These are phyloP conservation scores for Royoungia palumana DNA, from an alignment of 768 basidiomycete species.

Conservation along the genomic window DNA sequence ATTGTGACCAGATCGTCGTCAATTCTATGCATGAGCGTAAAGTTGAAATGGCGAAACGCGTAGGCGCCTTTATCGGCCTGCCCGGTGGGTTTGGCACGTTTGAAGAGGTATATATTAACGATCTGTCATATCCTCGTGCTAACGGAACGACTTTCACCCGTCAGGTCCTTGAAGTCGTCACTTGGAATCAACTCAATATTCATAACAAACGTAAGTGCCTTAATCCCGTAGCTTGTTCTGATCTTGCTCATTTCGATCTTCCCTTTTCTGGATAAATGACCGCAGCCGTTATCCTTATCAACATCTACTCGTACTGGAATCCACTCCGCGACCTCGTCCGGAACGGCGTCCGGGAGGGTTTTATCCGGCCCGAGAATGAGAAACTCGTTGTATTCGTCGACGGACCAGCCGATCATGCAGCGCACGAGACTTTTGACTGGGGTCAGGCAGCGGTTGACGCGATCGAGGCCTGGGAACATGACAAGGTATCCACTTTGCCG, in stretches of 20 bases:
- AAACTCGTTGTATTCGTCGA: slow-evolving; percentile 72
- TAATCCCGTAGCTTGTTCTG: background rate
- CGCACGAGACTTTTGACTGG: slow-evolving; percentile 73
- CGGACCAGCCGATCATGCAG: slow-evolving; percentile 49
- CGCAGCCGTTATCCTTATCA: slow-evolving; percentile 80
- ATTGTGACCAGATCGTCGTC: slow-evolving; percentile 54
- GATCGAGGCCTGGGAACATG: slow-evolving; percentile 55
- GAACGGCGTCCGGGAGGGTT: slow-evolving; percentile 64
- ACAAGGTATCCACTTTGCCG: slow-evolving; percentile 29
- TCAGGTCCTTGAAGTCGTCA: slow-evolving; percentile 85
- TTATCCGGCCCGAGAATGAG: slow-evolving; percentile 64
- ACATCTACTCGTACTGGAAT: slow-evolving; percentile 80
- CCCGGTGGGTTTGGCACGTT: slow-evolving; percentile 96
- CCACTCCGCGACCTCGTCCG: slow-evolving; percentile 75
- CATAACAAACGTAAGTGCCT: slow-evolving; percentile 70
- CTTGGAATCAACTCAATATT: slow-evolving; percentile 92
- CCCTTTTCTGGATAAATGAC: background rate
- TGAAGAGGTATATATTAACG: slow-evolving; percentile 62
- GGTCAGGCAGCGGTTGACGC: slow-evolving; percentile 65
- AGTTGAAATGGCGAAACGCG: slow-evolving; percentile 81
- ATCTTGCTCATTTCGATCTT: background rate
- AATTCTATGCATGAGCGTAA: slow-evolving; percentile 89
- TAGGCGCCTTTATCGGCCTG: slow-evolving; percentile 78
- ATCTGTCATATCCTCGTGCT: background rate
- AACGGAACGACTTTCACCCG: slow-evolving; percentile 2